A percentile compares a stretch with the other conserved stretches of the same genome.
phyloP scores from a whole-genome alignment of 352 stramenopile genomes.

The Thraustochytrium sp. region DNA sequence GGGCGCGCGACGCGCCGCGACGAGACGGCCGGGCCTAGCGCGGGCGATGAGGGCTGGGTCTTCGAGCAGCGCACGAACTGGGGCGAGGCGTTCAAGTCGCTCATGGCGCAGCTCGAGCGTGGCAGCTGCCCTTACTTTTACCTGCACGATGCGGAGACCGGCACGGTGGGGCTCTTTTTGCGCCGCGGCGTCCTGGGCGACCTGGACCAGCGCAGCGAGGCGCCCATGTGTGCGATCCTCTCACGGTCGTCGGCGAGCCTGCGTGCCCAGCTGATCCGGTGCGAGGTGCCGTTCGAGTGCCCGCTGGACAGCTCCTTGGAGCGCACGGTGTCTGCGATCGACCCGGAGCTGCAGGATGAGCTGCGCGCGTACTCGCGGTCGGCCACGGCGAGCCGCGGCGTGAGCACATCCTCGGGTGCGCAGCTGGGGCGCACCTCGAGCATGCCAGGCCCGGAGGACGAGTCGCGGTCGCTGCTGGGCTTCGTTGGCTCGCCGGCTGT shows the following conservation, averaged over 20 bases:
- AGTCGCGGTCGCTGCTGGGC: not conserved
- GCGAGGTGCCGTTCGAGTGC: constrained; percentile 7
- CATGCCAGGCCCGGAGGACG: not conserved
- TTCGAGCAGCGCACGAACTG: not conserved
- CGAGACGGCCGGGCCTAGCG: not conserved
- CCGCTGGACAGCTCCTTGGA: constrained; percentile 4
- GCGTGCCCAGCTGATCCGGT: constrained; percentile 10
- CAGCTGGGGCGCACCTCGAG: not conserved
- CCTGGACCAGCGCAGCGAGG: not conserved
- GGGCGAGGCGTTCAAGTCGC: not conserved
- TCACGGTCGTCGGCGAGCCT: not conserved
- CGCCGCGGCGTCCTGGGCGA: not conserved
- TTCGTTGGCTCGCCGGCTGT: not conserved
- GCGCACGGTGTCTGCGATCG: not conserved
- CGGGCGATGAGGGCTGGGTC: not conserved
- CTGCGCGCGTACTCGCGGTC: not conserved
- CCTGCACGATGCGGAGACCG: not conserved
- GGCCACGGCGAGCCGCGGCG: not conserved
- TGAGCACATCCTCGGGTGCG: not conserved
- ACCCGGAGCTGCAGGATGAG: constrained; percentile 20
- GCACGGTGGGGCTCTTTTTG: constrained; percentile 10
- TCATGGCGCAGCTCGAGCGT: not conserved
- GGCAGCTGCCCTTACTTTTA: constrained; percentile 27
- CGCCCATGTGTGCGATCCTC: not conserved
- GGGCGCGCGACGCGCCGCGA: not conserved